Percentiles rank a stretch among this genome's conserved stretches.
Evolutionary conservation across 1,139 yeast species (phyloP).

Genomic region (Suhomyces terraborum): DNA sequence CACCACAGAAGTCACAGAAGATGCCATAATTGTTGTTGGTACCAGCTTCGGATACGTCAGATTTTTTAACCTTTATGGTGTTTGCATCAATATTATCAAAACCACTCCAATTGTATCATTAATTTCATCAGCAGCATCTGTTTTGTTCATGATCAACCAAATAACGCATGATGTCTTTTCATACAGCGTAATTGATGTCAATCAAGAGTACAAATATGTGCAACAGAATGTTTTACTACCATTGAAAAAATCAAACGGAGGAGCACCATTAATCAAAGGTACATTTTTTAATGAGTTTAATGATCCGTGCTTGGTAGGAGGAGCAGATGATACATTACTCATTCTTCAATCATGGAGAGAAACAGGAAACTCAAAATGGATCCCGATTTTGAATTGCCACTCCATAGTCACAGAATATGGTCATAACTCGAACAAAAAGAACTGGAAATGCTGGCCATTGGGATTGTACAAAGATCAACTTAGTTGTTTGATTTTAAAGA

Average conservation of each 20-base stretch:
- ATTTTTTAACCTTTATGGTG: conserved; percentile 43
- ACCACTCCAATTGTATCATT: conserved; percentile 42
- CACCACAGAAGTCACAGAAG: conserved; percentile 21
- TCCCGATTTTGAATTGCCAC: conserved; percentile 75
- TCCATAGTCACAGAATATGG: conserved; percentile 58
- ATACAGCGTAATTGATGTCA: conserved; percentile 41
- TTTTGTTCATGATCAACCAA: conserved; percentile 39
- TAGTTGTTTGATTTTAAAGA: conserved; percentile 73
- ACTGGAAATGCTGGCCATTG: conserved; percentile 83
- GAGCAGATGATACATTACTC: conserved; percentile 65
- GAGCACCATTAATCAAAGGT: conserved; percentile 54
- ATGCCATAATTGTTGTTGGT: conserved; percentile 43
- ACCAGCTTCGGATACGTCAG: conserved; percentile 46
- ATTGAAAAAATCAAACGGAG: conserved; percentile 23
- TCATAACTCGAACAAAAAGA: conserved; percentile 45
- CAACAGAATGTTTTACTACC: conserved; percentile 48
- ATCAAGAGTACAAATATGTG: conserved; percentile 38
- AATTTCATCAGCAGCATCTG: conserved; percentile 35
- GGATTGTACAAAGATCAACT: conserved; percentile 72
- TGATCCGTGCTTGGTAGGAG: conserved; percentile 85
- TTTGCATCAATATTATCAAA: conserved; percentile 43
- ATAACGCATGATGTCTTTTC: conserved; percentile 31
- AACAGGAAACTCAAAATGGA: conserved; percentile 78
- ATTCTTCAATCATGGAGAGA: conserved; percentile 79
- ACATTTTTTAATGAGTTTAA: conserved; percentile 81